Conservation (phyloP, 495 filamentous ascomycete genomes). For the Lasiosphaeris hirsuta region DNA sequence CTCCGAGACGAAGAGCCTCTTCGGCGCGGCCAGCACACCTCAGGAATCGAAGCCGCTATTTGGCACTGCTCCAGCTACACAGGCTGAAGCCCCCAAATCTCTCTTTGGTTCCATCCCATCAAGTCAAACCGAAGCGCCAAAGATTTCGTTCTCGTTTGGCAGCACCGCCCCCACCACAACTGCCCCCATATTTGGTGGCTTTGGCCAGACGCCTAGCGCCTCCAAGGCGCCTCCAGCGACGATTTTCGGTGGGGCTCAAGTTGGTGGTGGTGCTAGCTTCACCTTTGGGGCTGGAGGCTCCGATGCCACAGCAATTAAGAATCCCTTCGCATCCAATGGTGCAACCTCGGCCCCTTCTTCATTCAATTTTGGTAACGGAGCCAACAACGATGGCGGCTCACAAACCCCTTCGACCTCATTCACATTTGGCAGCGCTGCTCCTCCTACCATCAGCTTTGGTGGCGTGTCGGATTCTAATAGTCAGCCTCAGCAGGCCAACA, state of each 20-base stretch:
- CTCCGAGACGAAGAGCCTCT: conserved; percentile 24
- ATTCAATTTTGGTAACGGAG: conserved; percentile 38
- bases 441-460: conserved; percentile 32
- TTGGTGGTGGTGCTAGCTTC: conserved; percentile 12
- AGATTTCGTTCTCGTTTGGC: conserved; percentile 18
- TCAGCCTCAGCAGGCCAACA: conserved; percentile 22
- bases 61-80: conserved; percentile 13
- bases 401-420: conserved; percentile 24
- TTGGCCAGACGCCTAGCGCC: conserved; percentile 29
- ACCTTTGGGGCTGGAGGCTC: conserved; percentile 23
- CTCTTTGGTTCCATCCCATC: conserved; percentile 20
- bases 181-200: conserved; percentile 14
- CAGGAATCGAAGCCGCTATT: conserved; percentile 23
- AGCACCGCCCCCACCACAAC: conserved; percentile 6
- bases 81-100: conserved; percentile 18
- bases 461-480: conserved; percentile 20
- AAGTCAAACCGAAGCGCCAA: conserved; percentile 14
- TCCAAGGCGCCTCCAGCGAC: conserved; percentile 24
- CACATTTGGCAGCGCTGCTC: conserved; percentile 23
- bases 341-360: conserved; percentile 32
- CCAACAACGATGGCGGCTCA: conserved; percentile 13
- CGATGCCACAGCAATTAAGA: conserved; percentile 35
- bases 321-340: conserved; percentile 37
- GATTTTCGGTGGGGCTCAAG: conserved; percentile 25
- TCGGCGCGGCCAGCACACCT: conserved; percentile 17